Percentiles rank a stretch among this genome's conserved stretches.
These are phyloP conservation scores for Urochloa ruziziensis DNA, from an alignment of 176 grass and related monocot genomes.

Conservation along the genomic window DNA sequence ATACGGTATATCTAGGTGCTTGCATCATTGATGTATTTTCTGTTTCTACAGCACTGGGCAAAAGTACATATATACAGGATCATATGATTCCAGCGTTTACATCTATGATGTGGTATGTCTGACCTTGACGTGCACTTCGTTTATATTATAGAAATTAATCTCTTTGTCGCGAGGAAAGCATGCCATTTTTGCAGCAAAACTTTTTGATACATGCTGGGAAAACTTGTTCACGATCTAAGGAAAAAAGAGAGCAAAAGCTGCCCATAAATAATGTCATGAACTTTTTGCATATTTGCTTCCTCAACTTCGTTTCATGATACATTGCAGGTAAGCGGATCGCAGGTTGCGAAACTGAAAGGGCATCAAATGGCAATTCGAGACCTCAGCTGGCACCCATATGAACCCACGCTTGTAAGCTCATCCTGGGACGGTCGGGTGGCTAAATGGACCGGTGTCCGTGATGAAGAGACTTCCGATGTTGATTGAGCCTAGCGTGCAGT, in stretches of 20 bases:
- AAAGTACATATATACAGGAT: constrained; percentile 91
- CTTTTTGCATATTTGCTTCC: background rate
- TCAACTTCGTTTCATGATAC: constrained; percentile 16
- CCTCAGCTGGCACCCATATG: constrained; percentile 83
- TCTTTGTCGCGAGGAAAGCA: background rate
- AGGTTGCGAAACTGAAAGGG: constrained; percentile 53
- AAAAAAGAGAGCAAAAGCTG: background rate
- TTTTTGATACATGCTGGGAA: background rate
- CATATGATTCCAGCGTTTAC: constrained; percentile 58
- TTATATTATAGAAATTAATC: background rate
- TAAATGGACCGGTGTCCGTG: constrained; percentile 49
- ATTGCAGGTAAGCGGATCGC: constrained; percentile 66
- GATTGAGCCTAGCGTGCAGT: constrained; percentile 12
- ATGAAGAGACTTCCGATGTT: constrained; percentile 16
- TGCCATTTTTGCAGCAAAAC: background rate
- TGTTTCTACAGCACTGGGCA: constrained; percentile 67
- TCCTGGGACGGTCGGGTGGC: constrained; percentile 63
- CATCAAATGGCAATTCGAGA: constrained; percentile 65
- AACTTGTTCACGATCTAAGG: background rate
- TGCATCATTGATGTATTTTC: constrained; percentile 10
- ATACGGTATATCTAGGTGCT: background rate
- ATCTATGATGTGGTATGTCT: constrained; percentile 77
- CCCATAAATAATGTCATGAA: background rate
- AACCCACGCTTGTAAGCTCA: constrained; percentile 67
- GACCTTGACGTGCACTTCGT: background rate